Evolutionary conservation across 1,139 yeast species (phyloP), one percentile per base, ranked within the genome.

Genomic region (Scheffersomyces lignicola): DNA sequence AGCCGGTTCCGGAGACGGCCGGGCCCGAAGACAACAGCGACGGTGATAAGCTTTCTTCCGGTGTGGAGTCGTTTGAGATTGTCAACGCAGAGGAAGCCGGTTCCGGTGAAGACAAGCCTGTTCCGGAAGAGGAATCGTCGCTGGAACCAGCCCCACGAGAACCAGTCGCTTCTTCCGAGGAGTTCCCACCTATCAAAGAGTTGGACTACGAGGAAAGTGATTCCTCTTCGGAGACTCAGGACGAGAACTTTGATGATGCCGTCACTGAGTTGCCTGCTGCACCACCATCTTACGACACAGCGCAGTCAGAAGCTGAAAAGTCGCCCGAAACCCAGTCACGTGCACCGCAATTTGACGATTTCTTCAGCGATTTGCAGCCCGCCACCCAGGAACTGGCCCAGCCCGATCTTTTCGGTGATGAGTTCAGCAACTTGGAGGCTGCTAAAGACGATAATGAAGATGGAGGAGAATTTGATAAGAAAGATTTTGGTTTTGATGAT

Each of bases 171-270:
- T 36, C 33, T 10, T 34, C 43, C 6, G 60, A 65, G 14, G 89
- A 83, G 45, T 83, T 83, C 56, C 92, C 92, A 9, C 87, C 92
- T 20, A 79, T 83, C 33, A 69, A 72, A 47, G 87, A 83, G 47
- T 59, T 82, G 28, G 81, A 78, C 17, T 69, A 73, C 36, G 78
- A 76, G 41, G 88, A 82, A 43, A 76, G 79, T 45, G 58, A 58
- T 18, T 62, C 69, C 0, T 76, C 76, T 13, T 65, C 71, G n/a
- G 48, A 45, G 17, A 71, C 67, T 7, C 47, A 49, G 4, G 60
- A 51, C 21, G 60, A 53, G 7, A 47, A 51, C 17, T 65, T 56
- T 41, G 78, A 70, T 35, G 71, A 65, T 46, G 70, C 71, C 1
- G 58, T 54, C 8, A 78, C 69, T 18, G 61, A 64, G 31, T 66